Base-by-base conservation (phyloP, 2,329 filamentous ascomycete genomes). In the Diaporthe capsici region DNA sequence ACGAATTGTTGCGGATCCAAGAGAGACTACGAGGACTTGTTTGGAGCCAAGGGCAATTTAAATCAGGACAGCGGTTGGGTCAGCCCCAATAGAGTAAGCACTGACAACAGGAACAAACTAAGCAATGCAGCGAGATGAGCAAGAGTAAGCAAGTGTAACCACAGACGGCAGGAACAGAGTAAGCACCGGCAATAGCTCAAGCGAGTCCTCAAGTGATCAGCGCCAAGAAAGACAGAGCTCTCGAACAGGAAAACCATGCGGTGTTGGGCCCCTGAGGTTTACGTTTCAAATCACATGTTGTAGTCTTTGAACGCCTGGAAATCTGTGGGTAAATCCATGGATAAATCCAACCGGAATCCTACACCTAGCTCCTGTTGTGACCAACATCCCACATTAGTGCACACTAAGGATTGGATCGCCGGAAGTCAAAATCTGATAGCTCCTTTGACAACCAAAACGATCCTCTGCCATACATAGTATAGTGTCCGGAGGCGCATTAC, bases 271-370 rank as follows among this genome's bases (percentile, higher is more conserved):
- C 44, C 44, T 25, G 31, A 28, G 44, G 47, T 17, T 6, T 53
- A 51, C 31, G 44, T 39, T 53, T 53, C 13, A 44, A 25, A 53
- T 53, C 65, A 13, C 31, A 20, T 39, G 47, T 39, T 17, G 31
- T 25, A 1, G 47, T 28, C 34, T 1, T 20, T 9, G 13, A 39
- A 20, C 22, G 4, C 47, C 22, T 28, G n/a, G 15, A 2, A 53
- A 68, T 31, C 28, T 31, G 28, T 34, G 34, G 34, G 34, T 34
- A 34, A 34, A 34, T 34, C 7, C 34, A 34, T 34, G 34, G 34
- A 34, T 4, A 39, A 39, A 53, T 53, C 65, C 47, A 68, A 47
- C 20, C 49, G 65, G 65, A 9, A 68, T 53, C 47, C 42, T n/a
- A 55, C 47, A 53, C 13, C 17, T 12, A 13, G n/a, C 17, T 12